A percentile compares a stretch with the other conserved stretches of the same genome.
Conservation (phyloP, 2,329 filamentous ascomycete species). For the Colletotrichum sp. region DNA sequence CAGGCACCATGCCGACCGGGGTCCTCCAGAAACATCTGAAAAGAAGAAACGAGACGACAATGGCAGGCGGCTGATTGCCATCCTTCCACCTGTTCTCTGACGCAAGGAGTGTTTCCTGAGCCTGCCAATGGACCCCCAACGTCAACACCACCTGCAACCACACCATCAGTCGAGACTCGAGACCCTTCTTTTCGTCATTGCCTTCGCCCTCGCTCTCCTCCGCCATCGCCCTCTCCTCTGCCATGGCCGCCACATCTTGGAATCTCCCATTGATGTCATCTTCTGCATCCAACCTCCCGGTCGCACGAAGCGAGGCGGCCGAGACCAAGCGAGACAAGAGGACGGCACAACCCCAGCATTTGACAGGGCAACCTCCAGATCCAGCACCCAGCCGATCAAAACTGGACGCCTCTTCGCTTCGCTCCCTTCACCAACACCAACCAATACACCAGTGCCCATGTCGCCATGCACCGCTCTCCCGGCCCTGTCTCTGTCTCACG, state of each 20-base stretch:
- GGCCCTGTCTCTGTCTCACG: neutral
- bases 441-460: neutral
- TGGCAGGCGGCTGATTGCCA: neutral
- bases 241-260: neutral
- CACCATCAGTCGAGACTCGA: neutral
- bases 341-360: neutral
- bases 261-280: conserved; percentile 6
- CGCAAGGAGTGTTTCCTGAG: conserved; percentile 16
- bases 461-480: neutral
- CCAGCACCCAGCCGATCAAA: neutral
- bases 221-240: neutral
- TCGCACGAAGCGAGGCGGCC: conserved; percentile 5
- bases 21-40: neutral
- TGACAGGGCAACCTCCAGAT: neutral
- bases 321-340: conserved; percentile 1
- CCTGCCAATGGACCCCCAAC: neutral
- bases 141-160: neutral
- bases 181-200: neutral
- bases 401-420: neutral
- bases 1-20: neutral
- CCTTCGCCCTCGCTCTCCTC: neutral
- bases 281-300: conserved; percentile 12
- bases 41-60: neutral
- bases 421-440: neutral
- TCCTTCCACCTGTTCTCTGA: neutral